phyloP scores from a whole-genome alignment of 805 yeast genomes.

The Candida wancherniae region DNA sequence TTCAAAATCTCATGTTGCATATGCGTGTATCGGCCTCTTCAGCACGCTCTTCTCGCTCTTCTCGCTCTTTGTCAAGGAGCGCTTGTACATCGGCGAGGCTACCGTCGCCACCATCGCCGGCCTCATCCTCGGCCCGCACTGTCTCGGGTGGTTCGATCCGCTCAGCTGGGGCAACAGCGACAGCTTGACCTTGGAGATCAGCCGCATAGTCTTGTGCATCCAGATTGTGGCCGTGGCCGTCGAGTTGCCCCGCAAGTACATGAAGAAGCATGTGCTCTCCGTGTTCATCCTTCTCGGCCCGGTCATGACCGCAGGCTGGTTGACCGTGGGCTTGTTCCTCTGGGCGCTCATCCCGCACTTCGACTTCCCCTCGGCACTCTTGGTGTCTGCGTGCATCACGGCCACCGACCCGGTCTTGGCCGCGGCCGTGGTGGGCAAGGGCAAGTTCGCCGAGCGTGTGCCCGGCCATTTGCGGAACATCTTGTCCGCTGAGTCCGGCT shows the following conservation, averaged over 20 bases:
- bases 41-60: slow-evolving; percentile 74
- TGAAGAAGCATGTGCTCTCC: slow-evolving; percentile 78
- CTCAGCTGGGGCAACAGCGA: slow-evolving; percentile 82
- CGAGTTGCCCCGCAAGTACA: slow-evolving; percentile 84
- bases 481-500: slow-evolving; percentile 80
- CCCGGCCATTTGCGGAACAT: slow-evolving; percentile 89
- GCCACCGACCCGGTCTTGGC: slow-evolving; percentile 96
- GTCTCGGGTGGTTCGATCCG: slow-evolving; percentile 80
- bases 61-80: slow-evolving; percentile 78
- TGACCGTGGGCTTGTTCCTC: slow-evolving; percentile 71
- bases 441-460: slow-evolving; percentile 83
- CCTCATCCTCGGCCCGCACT: slow-evolving; percentile 82
- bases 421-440: slow-evolving; percentile 92
- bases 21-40: slow-evolving; percentile 82
- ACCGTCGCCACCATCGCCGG: slow-evolving; percentile 85
- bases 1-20: slow-evolving; percentile 75
- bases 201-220: slow-evolving; percentile 75
- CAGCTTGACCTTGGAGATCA: slow-evolving; percentile 73
- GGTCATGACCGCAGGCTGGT: slow-evolving; percentile 90
- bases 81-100: slow-evolving; percentile 85
- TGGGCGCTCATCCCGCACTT: slow-evolving; percentile 75
- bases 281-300: slow-evolving; percentile 72
- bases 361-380: slow-evolving; percentile 63
- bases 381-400: slow-evolving; percentile 82
- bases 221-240: slow-evolving; percentile 95